phyloP scores from a whole-genome alignment of 768 basidiomycete species.

The Jaapia argillacea region DNA sequence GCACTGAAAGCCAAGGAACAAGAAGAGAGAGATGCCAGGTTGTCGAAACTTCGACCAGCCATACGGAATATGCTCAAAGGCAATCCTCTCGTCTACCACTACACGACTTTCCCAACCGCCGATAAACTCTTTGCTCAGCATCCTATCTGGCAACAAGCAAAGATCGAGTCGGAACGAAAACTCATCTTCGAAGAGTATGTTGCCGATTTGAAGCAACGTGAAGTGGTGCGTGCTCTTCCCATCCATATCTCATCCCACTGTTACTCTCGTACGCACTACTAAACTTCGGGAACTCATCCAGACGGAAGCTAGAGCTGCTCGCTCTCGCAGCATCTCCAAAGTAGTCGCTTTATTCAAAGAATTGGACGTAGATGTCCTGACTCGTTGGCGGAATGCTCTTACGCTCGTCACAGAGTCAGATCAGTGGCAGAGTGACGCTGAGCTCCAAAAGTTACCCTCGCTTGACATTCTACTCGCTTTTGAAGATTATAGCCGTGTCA shows the following conservation, averaged over 20 bases:
- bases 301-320: conserved; percentile 73
- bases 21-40: conserved; percentile 74
- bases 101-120: conserved; percentile 84
- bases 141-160: conserved; percentile 85
- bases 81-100: conserved; percentile 83
- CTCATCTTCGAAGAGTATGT: conserved; percentile 92
- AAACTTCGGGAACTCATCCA: conserved; percentile 26
- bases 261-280: too few relatives aligned
- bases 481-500: conserved; percentile 86
- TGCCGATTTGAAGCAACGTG: conserved; percentile 72
- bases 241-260: background rate
- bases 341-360: conserved; percentile 80
- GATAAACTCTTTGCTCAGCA: conserved; percentile 80
- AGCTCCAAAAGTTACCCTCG: conserved; percentile 76
- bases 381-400: conserved; percentile 84
- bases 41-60: conserved; percentile 82
- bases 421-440: conserved; percentile 68
- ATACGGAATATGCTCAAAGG: conserved; percentile 79
- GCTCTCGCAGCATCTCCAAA: conserved; percentile 72
- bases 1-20: conserved; percentile 72
- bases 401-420: conserved; percentile 65
- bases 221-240: conserved; percentile 62
- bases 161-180: conserved; percentile 75
- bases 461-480: conserved; percentile 90
- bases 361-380: conserved; percentile 86